Conservation (phyloP, 164 flowering plant genomes). For the Cinnamomum chago region DNA sequence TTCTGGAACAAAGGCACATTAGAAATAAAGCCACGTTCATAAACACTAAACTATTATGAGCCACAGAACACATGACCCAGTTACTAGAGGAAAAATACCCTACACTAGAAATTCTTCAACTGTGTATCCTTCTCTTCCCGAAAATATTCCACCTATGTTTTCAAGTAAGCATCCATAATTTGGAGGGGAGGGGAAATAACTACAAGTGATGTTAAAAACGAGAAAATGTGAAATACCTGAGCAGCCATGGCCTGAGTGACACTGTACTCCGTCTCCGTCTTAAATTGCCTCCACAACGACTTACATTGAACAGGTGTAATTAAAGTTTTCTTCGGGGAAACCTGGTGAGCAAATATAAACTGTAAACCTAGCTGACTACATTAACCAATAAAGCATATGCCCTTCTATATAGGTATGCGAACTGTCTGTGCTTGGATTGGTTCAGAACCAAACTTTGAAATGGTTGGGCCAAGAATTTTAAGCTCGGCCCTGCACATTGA, state of each 20-base stretch:
- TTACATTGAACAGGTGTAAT: slow-evolving; percentile 93
- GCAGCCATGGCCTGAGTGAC: slow-evolving; percentile 90
- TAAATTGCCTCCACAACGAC: slow-evolving; percentile 87
- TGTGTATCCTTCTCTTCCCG: not conserved
- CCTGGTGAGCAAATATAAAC: slow-evolving; percentile 31
- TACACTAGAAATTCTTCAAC: not conserved
- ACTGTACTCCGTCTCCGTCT: slow-evolving; percentile 75
- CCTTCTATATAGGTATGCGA: too few relatives aligned
- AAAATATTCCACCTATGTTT: not conserved
- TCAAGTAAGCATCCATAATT: not conserved
- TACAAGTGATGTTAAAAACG: not conserved
- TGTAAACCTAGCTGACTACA: not conserved
- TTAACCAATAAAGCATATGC: not conserved
- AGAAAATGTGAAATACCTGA: slow-evolving; percentile 42
- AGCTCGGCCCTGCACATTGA: too few relatives aligned
- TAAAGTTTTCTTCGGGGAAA: slow-evolving; percentile 60
- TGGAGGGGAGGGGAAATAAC: not conserved
- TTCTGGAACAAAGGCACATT: too few relatives aligned
- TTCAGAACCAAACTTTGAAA: too few relatives aligned
- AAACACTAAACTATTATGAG: too few relatives aligned
- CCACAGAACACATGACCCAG: too few relatives aligned
- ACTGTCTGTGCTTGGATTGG: too few relatives aligned
- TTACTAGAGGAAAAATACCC: too few relatives aligned
- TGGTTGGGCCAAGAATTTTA: too few relatives aligned
- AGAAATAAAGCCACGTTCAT: too few relatives aligned